phyloP scores from a whole-genome alignment of 441 rosid genomes.

The Croton setiger region DNA sequence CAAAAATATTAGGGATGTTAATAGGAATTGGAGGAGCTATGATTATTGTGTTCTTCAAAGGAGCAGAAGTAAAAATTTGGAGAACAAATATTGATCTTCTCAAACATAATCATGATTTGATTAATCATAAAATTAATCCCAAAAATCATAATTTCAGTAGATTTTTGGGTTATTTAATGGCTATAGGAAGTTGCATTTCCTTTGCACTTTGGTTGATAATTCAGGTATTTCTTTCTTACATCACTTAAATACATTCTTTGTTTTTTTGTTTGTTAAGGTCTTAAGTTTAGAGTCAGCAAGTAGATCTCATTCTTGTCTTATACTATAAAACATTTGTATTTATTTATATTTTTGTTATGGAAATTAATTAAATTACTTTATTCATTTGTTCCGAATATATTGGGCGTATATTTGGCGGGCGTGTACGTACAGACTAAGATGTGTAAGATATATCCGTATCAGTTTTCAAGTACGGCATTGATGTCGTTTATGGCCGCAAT shows the following conservation, averaged over 20 bases:
- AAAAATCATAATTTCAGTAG: background rate
- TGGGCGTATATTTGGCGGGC: too few relatives aligned
- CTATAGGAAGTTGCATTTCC: constrained; percentile 20
- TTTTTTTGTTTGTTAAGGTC: too few relatives aligned
- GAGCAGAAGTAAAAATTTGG: constrained; percentile 23
- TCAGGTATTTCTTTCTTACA: too few relatives aligned
- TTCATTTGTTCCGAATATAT: too few relatives aligned
- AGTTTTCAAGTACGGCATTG: constrained; percentile 12
- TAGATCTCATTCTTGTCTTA: too few relatives aligned
- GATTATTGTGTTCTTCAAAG: constrained; percentile 37
- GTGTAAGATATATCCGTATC: constrained; percentile 7
- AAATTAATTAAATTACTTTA: too few relatives aligned
- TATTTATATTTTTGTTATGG: too few relatives aligned
- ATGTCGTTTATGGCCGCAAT: constrained; percentile 17
- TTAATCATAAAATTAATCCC: background rate
- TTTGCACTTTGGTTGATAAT: constrained; percentile 29
- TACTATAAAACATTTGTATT: too few relatives aligned
- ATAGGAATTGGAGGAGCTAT: constrained; percentile 40
- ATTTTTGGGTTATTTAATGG: constrained; percentile 20
- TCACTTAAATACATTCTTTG: too few relatives aligned
- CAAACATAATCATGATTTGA: background rate
- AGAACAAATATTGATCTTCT: constrained; percentile 27
- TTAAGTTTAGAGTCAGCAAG: too few relatives aligned
- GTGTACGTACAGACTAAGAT: background rate
- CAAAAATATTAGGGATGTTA: constrained; percentile 30